Evolutionary conservation across 495 filamentous ascomycete genomes (phyloP).

Genomic region (Aspergillus nidulans): DNA sequence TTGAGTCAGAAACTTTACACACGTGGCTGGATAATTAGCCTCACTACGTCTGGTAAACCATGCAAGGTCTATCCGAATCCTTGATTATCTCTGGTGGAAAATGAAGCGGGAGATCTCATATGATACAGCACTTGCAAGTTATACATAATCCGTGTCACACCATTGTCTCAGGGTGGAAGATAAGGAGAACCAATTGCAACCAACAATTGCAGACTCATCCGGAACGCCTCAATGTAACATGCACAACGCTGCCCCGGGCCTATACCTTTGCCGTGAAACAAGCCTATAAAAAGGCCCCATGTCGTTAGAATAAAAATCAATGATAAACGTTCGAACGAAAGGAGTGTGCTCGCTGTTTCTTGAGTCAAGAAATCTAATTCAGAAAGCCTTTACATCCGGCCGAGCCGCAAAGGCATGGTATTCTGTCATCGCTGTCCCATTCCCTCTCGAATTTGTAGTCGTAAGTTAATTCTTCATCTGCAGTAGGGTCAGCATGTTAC

Average conservation of each 20-base stretch:
- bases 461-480: constrained; percentile 98
- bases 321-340: background rate
- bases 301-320: background rate
- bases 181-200: background rate
- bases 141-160: constrained; percentile 11
- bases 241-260: constrained; percentile 1
- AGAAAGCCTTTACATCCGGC: constrained; percentile 97
- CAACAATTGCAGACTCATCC: background rate
- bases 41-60: background rate
- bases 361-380: constrained; percentile 54
- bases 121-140: constrained; percentile 14
- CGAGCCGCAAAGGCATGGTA: constrained; percentile 94
- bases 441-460: constrained; percentile 99
- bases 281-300: background rate
- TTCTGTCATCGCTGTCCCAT: constrained; percentile 87
- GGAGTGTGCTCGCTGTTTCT: background rate
- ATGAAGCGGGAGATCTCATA: constrained; percentile 3
- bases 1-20: background rate
- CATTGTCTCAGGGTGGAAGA: background rate
- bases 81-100: constrained; percentile 2
- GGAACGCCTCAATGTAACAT: constrained; percentile 2
- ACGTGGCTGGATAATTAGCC: background rate
- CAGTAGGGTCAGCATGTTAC: constrained; percentile 28
- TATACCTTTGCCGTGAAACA: background rate
- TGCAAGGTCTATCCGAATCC: constrained; percentile 6